Percentiles rank a stretch among this genome's conserved stretches.
These are phyloP conservation scores for Thielaviopsis musarum DNA, from an alignment of 2,329 filamentous ascomycete genomes.

Conservation along the genomic window DNA sequence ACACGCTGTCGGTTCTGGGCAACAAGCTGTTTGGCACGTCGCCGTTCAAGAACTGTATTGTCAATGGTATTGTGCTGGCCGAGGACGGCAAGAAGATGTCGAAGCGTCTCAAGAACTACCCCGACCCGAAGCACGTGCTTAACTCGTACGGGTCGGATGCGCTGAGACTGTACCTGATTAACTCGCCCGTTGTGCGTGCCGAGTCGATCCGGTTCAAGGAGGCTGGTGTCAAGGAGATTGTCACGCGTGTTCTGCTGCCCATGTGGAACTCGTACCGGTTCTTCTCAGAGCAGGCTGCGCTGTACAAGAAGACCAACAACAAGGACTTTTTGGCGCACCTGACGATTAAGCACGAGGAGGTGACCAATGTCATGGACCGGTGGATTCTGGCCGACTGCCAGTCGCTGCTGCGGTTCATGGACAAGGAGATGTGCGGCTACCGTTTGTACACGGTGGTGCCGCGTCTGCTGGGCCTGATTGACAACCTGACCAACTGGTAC, in stretches of 20 bases:
- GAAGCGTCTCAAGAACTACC: constrained; percentile 18
- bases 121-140: constrained; percentile 14
- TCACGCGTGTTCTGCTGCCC: constrained; percentile 16
- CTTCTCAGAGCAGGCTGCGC: constrained; percentile 15
- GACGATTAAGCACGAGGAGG: constrained; percentile 11
- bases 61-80: constrained; percentile 17
- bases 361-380: constrained; percentile 59
- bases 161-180: constrained; percentile 17
- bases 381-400: constrained; percentile 93
- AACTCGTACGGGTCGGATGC: constrained; percentile 17
- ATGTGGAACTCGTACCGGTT: constrained; percentile 18
- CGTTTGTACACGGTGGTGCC: constrained; percentile 74
- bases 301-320: constrained; percentile 15
- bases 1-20: constrained; percentile 16
- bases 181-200: constrained; percentile 17
- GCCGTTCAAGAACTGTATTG: constrained; percentile 17
- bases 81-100: constrained; percentile 19
- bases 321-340: constrained; percentile 13
- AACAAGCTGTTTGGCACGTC: constrained; percentile 16
- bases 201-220: constrained; percentile 17
- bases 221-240: constrained; percentile 16
- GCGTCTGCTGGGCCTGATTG: constrained; percentile 56
- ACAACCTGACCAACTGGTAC: constrained; percentile 85
- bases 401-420: constrained; percentile 78
- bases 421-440: constrained; percentile 73